Evolutionary conservation across 352 stramenopile species (phyloP).

Genomic region (Phytopythium montanum): DNA sequence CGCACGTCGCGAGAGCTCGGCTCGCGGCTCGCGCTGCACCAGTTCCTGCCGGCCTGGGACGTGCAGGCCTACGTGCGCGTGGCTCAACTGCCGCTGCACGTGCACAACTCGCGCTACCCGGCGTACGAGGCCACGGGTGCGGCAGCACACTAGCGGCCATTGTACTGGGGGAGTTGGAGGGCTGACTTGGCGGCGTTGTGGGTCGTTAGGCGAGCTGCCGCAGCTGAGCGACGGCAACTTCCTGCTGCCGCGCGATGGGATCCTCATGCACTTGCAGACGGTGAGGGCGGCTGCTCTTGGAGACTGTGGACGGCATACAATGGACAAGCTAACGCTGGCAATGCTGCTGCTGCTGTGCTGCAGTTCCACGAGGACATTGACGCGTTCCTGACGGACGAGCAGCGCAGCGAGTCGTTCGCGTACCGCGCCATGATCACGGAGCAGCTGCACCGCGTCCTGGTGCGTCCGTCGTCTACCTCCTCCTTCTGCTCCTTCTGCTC

Average conservation of each 20-base stretch:
- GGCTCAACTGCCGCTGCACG: constrained; percentile 65
- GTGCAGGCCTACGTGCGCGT: constrained; percentile 84
- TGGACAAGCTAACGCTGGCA: background rate
- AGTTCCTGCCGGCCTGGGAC: constrained; percentile 83
- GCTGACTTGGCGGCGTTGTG: background rate
- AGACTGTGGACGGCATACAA: too few relatives aligned
- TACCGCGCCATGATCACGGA: constrained; percentile 82
- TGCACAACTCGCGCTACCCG: constrained; percentile 86
- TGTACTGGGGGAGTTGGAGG: too few relatives aligned
- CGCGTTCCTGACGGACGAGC: constrained; percentile 50
- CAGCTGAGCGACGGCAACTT: constrained; percentile 88
- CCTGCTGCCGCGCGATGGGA: constrained; percentile 76
- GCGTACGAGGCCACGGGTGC: constrained; percentile 71
- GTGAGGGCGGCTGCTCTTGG: constrained; percentile 17
- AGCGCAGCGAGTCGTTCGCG: constrained; percentile 80
- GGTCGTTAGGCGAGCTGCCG: constrained; percentile 52
- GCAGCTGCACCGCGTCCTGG: constrained; percentile 78
- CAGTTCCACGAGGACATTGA: constrained; percentile 86
- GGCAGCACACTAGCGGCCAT: background rate
- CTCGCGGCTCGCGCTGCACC: constrained; percentile 68
- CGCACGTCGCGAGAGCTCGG: constrained; percentile 70
- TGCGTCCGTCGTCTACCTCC: constrained; percentile 9
- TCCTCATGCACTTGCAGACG: constrained; percentile 86
- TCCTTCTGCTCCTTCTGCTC: background rate
- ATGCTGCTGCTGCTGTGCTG: constrained; percentile 1